phyloP scores from a whole-genome alignment of 768 basidiomycete species.

The Kwoniella heveanensis region DNA sequence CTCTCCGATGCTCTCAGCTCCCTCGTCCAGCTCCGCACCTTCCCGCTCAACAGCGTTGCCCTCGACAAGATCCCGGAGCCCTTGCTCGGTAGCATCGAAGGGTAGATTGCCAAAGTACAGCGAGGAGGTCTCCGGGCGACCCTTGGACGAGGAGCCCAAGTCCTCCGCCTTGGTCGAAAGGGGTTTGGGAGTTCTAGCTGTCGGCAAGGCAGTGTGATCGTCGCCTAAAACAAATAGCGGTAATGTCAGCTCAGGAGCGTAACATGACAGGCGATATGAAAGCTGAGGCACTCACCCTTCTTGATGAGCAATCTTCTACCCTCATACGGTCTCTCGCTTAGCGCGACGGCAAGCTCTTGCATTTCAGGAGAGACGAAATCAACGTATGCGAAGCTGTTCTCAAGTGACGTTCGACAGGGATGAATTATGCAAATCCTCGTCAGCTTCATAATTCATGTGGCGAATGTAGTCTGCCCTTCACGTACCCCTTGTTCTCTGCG shows the following conservation, averaged over 20 bases:
- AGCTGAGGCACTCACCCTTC: slow-evolving; percentile 65
- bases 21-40: slow-evolving; percentile 31
- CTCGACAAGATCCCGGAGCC: slow-evolving; percentile 73
- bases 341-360: slow-evolving; percentile 71
- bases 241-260: too few species aligned
- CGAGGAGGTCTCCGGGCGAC: slow-evolving; percentile 64
- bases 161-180: slow-evolving; percentile 51
- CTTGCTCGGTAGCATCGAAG: slow-evolving; percentile 81
- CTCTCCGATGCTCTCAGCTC: slow-evolving; percentile 60
- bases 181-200: slow-evolving; percentile 57
- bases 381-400: slow-evolving; percentile 85
- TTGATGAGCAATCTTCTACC: slow-evolving; percentile 91
- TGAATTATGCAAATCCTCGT: too few species aligned
- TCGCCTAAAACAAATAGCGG: too few species aligned
- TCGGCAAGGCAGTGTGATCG: slow-evolving; percentile 64
- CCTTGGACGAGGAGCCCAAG: slow-evolving; percentile 71
- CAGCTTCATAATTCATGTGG: neutral
- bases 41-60: slow-evolving; percentile 60
- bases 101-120: slow-evolving; percentile 91
- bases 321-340: slow-evolving; percentile 78
- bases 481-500: slow-evolving; percentile 45
- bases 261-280: too few species aligned
- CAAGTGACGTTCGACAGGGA: neutral
- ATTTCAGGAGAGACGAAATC: slow-evolving; percentile 81
- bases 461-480: neutral